Base-by-base conservation (phyloP, 129 eudicot genomes). In the Artemisia tridentata region DNA sequence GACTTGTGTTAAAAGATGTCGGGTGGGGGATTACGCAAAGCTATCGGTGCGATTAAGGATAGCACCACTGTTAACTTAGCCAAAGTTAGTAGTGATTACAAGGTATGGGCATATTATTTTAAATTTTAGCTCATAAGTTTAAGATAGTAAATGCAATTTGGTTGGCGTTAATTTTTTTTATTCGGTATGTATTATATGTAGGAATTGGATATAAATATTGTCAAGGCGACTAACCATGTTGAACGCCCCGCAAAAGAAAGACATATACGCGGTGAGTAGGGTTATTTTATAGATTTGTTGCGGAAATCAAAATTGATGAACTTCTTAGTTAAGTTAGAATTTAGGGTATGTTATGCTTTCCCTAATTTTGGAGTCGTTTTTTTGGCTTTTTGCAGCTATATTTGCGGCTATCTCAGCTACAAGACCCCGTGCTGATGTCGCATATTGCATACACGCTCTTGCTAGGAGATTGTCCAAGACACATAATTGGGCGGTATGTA, bases 371-470 rank as follows among this genome's bases (percentile, higher is more conserved):
- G 51, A 72, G 69, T 12, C 21, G 51, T 15, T 51, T 15, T 51
- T 68, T 63, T 54, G 16, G 45, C 10, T 38, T 7, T 38, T 70
- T 70, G 75, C 87, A 92, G 98, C 98, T 68, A 81, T 92, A 58
- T 92, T 92, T 80, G 88, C 92, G 72, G 91, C 95, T 68, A 71
- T 89, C 69, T 92, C 98, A 16, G 96, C 98, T 78, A 87, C 92
- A 68, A 85, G 90, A 76, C 98, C 96, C 55, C 88, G 98, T 64
- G 96, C 96, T 74, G 98, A 92, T 82, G 98, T 92, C 65, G 98
- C 96, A 8, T 92, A 92, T 77, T 92, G 98, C 80, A 92, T 92
- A 77, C 98, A 92, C 83, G 98, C 95, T 68, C 96, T 92, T 76
- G 95, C 96, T 21, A 83, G 98, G 80, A 84, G 98, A 73, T 76